Evolutionary conservation across 225 moss, liverwort and hornwort genomes (phyloP), one percentile per base, ranked within the genome.

Genomic region (Marchantia paleacea): DNA sequence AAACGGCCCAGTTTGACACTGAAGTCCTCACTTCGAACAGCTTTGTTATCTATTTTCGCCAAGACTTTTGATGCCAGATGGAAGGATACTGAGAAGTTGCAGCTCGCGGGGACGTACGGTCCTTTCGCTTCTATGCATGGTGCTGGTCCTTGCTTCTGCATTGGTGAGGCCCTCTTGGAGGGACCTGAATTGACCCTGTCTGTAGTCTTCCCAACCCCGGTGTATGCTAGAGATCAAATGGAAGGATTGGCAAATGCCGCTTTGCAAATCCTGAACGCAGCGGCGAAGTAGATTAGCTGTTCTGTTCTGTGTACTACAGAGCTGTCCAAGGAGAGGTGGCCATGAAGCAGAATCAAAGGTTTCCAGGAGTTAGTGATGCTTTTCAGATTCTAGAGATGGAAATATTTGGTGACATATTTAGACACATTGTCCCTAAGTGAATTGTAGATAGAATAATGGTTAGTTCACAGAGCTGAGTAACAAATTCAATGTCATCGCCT

Each of bases 121-220:
- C 96, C 96, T 0, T 84, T 89, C 31, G 90, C 93, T 0, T 94
- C 96, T 0, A 97, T 97, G 96, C 96, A 97, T 20, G 96, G 96
- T 19, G 82, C 91, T 0, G 96, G 94, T 13, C 96, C 96, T n/a
- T 97, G 96, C 60, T 86, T 91, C 80, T 87, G 92, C 28, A 48
- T 87, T 3, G 61, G 69, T 4, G 96, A 94, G 50, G 26, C 80
- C 10, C 73, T 97, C 28, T 47, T 92, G 12, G 87, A 89, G 0
- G 96, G 96, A 0, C 89, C 88, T 7, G 94, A 97, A 69, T 85
- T 94, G 73, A 87, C 78, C 10, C 0, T 94, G 5, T 82, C 92
- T 0, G 28, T 97, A 12, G 71, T 93, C 64, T 97, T 85, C 58
- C 61, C 96, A 0, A 87, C 83, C 20, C 94, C 93, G 22, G 94